phyloP scores from a whole-genome alignment of 1,284 basidiomycete species.

The Moesziomyces parantarcticus region DNA sequence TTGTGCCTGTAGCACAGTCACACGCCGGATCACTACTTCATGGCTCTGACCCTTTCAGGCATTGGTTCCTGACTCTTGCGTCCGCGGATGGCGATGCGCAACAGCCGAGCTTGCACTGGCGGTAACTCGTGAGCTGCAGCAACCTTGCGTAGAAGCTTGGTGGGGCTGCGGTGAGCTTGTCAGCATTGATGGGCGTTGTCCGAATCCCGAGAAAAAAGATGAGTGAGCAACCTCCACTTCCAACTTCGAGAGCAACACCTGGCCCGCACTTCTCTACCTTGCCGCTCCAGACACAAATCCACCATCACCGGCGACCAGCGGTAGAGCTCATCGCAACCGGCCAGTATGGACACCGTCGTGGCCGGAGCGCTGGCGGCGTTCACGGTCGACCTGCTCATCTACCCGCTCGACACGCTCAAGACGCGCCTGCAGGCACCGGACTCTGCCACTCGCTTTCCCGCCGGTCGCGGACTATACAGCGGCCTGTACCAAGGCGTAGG shows the following conservation, averaged over 20 bases:
- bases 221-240: neutral
- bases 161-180: neutral
- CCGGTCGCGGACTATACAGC: slow-evolving; percentile 82
- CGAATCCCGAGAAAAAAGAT: neutral
- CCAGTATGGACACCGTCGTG: slow-evolving; percentile 44
- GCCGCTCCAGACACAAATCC: no score
- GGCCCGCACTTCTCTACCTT: no score
- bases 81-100: no score
- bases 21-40: no score
- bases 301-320: neutral
- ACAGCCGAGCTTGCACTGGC: no score
- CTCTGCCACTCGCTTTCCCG: slow-evolving; percentile 75
- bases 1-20: no score
- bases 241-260: no score
- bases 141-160: no score
- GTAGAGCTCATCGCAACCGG: neutral
- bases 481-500: slow-evolving; percentile 95
- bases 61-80: no score
- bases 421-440: slow-evolving; percentile 90
- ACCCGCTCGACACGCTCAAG: slow-evolving; percentile 95
- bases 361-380: slow-evolving; percentile 63
- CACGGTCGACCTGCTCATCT: slow-evolving; percentile 84
- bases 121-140: no score
- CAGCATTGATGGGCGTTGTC: neutral
- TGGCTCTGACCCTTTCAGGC: no score